These are phyloP conservation scores for Calocybe gangraenosa DNA, from an alignment of 768 basidiomycete species.

Conservation along the genomic window DNA sequence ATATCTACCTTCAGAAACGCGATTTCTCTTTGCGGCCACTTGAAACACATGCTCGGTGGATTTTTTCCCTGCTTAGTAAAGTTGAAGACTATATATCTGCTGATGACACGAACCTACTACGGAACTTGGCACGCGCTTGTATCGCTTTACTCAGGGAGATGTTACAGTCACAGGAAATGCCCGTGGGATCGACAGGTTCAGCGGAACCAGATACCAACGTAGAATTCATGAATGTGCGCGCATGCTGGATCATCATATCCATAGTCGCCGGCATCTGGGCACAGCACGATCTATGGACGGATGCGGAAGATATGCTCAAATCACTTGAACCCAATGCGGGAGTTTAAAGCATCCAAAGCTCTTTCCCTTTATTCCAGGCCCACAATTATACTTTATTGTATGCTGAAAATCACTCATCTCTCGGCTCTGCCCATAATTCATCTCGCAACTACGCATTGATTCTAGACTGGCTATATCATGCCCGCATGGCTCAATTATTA, in stretches of 20 bases:
- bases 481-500: no score
- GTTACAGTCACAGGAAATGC: conserved; percentile 17
- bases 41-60: conserved; percentile 68
- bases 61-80: conserved; percentile 68
- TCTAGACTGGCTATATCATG: no score
- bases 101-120: conserved; percentile 74
- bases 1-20: conserved; percentile 47
- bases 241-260: conserved; percentile 75
- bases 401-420: no score
- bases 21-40: conserved; percentile 36
- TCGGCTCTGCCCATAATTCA: no score
- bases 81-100: conserved; percentile 67
- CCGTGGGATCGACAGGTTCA: conserved; percentile 1
- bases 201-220: neutral
- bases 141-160: conserved; percentile 44
- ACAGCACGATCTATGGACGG: conserved; percentile 77
- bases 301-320: conserved; percentile 55
- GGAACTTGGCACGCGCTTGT: conserved; percentile 71
- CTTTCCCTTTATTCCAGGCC: neutral
- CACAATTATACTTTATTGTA: no score
- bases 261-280: conserved; percentile 68
- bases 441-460: no score
- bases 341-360: neutral
- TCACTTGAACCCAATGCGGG: conserved; percentile 10
- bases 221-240: conserved; percentile 32